These are phyloP conservation scores for Rubia yunnanensis DNA, from an alignment of 257 asterid species.

Conservation along the genomic window DNA sequence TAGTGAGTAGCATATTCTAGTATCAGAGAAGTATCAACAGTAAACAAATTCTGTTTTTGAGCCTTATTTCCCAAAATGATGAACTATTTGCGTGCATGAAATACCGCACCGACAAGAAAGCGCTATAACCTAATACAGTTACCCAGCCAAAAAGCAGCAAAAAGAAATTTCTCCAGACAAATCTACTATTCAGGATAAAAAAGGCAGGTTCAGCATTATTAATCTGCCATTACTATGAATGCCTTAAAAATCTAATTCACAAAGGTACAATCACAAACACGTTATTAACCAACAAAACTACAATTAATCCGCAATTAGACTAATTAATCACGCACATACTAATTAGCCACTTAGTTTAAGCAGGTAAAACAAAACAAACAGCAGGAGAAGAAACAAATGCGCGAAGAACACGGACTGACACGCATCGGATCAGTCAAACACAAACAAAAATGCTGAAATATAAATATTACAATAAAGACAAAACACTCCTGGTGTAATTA, in stretches of 20 bases:
- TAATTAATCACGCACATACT: constrained; percentile 1
- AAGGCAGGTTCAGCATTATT: neutral
- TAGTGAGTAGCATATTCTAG: no score
- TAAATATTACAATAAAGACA: neutral
- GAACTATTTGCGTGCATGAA: neutral
- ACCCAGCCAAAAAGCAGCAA: neutral
- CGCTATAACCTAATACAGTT: neutral
- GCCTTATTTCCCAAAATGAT: neutral
- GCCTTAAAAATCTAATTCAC: neutral
- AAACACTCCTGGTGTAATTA: neutral
- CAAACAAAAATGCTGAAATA: neutral
- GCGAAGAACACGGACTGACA: neutral
- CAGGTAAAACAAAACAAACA: neutral
- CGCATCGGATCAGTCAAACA: constrained; percentile 10
- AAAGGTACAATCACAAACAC: neutral
- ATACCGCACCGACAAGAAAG: neutral
- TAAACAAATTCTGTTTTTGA: no score
- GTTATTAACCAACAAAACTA: neutral
- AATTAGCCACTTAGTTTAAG: neutral
- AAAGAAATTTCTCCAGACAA: neutral
- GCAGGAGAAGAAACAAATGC: constrained; percentile 1
- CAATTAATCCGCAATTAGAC: neutral
- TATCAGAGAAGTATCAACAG: neutral
- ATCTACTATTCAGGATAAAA: neutral
- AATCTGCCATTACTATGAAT: neutral